Conservation (phyloP, 306 rosid species). For the Vicia villosa region DNA sequence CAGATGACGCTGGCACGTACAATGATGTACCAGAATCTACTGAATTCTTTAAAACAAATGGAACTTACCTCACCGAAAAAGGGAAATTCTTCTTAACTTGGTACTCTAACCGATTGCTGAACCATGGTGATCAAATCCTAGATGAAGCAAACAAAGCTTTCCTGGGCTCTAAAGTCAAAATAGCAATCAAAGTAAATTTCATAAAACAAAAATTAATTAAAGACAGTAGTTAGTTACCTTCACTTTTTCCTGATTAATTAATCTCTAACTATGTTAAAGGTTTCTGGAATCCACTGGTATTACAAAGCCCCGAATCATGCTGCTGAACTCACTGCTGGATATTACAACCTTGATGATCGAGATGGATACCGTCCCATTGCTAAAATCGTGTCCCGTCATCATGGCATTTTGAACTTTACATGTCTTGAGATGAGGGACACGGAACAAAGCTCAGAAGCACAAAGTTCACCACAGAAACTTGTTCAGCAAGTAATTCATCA, state of each 20-base stretch:
- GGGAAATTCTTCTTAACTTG: slow-evolving; percentile 92
- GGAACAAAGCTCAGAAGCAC: slow-evolving; percentile 62
- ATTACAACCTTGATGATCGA: slow-evolving; percentile 68
- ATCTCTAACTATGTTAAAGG: slow-evolving; percentile 47
- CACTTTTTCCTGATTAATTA: slow-evolving; percentile 13
- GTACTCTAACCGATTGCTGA: slow-evolving; percentile 73
- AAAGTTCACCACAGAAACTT: slow-evolving; percentile 68
- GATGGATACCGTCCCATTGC: slow-evolving; percentile 87
- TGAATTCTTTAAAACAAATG: slow-evolving; percentile 63
- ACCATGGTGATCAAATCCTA: slow-evolving; percentile 77
- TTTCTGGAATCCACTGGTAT: slow-evolving; percentile 96
- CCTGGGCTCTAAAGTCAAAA: slow-evolving; percentile 55
- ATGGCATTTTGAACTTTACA: slow-evolving; percentile 70
- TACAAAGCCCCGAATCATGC: slow-evolving; percentile 66
- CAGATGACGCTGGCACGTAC: slow-evolving; percentile 77
- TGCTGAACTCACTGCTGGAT: slow-evolving; percentile 86
- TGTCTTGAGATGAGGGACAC: slow-evolving; percentile 80
- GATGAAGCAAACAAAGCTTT: slow-evolving; percentile 77
- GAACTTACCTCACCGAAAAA: slow-evolving; percentile 68
- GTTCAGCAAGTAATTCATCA: slow-evolving; percentile 67
- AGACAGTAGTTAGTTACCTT: neutral
- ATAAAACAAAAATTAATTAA: neutral
- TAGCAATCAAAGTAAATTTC: slow-evolving; percentile 77
- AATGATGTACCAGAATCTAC: slow-evolving; percentile 72
- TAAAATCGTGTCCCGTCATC: slow-evolving; percentile 62